A percentile compares a stretch with the other conserved stretches of the same genome.
Evolutionary conservation across 768 basidiomycete genomes (phyloP).

Genomic region (Podaxis sp.): DNA sequence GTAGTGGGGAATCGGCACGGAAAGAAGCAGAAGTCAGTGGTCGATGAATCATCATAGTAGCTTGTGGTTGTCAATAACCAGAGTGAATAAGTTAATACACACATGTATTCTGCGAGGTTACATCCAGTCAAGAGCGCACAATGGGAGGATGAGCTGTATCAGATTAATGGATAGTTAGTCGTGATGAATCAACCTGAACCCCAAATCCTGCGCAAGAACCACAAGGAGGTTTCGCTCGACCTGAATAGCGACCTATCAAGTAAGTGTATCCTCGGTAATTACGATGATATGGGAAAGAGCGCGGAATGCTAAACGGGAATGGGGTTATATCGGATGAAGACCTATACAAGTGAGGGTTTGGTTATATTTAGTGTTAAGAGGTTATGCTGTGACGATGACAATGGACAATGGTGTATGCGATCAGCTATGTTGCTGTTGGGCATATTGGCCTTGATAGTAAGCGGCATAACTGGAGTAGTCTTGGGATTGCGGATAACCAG

Average conservation of each 20-base stretch:
- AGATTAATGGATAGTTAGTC: conserved; percentile 16
- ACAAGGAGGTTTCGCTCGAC: not conserved
- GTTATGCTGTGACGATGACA: conserved; percentile 24
- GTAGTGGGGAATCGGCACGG: conserved; percentile 25
- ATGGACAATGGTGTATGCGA: conserved; percentile 28
- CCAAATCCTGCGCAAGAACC: conserved; percentile 5
- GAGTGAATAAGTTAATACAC: not conserved
- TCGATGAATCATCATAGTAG: not conserved
- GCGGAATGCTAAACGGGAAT: conserved; percentile 6
- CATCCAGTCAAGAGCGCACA: conserved; percentile 14
- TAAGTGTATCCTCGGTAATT: conserved; percentile 1
- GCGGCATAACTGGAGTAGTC: conserved; percentile 84
- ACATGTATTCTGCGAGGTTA: conserved; percentile 15
- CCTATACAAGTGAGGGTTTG: conserved; percentile 16
- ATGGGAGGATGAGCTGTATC: conserved; percentile 15
- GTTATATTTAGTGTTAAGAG: conserved; percentile 38
- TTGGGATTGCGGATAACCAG: conserved; percentile 53
- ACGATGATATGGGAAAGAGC: not conserved
- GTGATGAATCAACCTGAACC: conserved; percentile 9
- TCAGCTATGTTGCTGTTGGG: conserved; percentile 57
- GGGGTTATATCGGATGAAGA: conserved; percentile 11
- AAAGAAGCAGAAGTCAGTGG: conserved; percentile 15
- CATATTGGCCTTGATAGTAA: conserved; percentile 88
- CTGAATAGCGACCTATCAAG: conserved; percentile 9
- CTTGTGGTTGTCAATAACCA: not conserved